Evolutionary conservation across 106 monocot species (phyloP).

Genomic region (Dioscorea zingiberensis): DNA sequence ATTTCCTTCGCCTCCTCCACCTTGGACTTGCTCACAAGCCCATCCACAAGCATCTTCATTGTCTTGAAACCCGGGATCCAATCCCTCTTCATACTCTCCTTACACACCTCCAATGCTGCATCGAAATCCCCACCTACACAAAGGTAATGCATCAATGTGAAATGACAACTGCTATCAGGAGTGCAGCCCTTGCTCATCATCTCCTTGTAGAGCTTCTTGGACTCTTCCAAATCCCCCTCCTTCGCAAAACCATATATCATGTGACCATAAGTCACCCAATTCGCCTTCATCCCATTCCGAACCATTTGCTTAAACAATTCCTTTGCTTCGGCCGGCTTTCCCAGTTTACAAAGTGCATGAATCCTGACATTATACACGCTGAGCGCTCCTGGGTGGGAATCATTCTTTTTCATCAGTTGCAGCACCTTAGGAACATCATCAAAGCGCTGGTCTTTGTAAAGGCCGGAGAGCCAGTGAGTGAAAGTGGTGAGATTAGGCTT

Average conservation of each 20-base stretch:
- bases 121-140: constrained; percentile 77
- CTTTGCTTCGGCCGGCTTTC: constrained; percentile 39
- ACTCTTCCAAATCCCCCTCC: constrained; percentile 62
- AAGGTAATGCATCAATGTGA: constrained; percentile 53
- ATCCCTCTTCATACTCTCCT: constrained; percentile 60
- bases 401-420: constrained; percentile 62
- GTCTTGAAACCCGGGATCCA: constrained; percentile 69
- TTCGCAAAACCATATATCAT: constrained; percentile 74
- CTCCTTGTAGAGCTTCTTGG: constrained; percentile 52
- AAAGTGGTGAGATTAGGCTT: constrained; percentile 70
- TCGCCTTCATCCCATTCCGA: constrained; percentile 43
- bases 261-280: constrained; percentile 55
- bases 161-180: constrained; percentile 59
- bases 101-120: constrained; percentile 44
- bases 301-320: constrained; percentile 57
- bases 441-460: constrained; percentile 56
- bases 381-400: constrained; percentile 20
- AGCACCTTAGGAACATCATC: constrained; percentile 60
- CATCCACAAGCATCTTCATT: constrained; percentile 71
- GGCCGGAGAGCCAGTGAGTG: constrained; percentile 43
- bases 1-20: constrained; percentile 63
- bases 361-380: constrained; percentile 56
- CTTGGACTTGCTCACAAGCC: constrained; percentile 39
- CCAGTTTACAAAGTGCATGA: constrained; percentile 59
- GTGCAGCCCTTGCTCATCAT: constrained; percentile 43